phyloP scores from a whole-genome alignment of 78 protist species.

The Capsaspora owczarzaki region DNA sequence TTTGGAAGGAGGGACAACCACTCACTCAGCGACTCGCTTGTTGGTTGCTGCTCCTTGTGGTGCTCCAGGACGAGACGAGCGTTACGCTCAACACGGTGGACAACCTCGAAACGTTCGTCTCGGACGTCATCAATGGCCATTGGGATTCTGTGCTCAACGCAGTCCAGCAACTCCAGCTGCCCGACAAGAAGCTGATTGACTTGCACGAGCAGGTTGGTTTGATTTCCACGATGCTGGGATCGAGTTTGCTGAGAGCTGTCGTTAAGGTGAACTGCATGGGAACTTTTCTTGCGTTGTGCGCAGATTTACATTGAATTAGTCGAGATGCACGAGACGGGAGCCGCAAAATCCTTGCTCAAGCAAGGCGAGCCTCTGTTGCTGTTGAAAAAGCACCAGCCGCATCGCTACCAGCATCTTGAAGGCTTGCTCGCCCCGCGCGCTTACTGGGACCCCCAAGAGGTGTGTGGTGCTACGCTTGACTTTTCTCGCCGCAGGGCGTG shows the following conservation, averaged over 20 bases:
- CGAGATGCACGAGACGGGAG: conserved; percentile 33
- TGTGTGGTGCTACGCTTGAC: no score
- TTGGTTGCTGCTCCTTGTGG: not conserved
- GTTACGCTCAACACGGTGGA: conserved; percentile 58
- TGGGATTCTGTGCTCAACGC: conserved; percentile 69
- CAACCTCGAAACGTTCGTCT: conserved; percentile 31
- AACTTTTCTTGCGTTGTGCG: not conserved
- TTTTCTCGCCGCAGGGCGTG: no score
- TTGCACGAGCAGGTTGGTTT: conserved; percentile 63
- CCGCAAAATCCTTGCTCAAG: conserved; percentile 47
- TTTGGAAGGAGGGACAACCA: not conserved
- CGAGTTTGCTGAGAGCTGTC: no score
- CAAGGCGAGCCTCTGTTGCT: conserved; percentile 37
- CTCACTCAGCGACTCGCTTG: not conserved
- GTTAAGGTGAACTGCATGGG: no score
- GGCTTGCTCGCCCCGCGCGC: conserved; percentile 14
- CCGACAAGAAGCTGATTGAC: conserved; percentile 21
- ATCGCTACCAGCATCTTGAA: conserved; percentile 40
- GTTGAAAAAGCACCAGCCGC: conserved; percentile 21
- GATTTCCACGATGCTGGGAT: no score
- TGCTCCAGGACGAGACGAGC: conserved; percentile 39
- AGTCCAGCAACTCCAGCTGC: conserved; percentile 35
- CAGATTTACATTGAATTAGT: conserved; percentile 27
- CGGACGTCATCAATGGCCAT: conserved; percentile 50
- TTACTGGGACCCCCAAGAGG: conserved; percentile 19